Evolutionary conservation across 768 basidiomycete species (phyloP), one percentile per base, ranked within the genome.

Genomic region (Boletus pseudo-olivaceus): DNA sequence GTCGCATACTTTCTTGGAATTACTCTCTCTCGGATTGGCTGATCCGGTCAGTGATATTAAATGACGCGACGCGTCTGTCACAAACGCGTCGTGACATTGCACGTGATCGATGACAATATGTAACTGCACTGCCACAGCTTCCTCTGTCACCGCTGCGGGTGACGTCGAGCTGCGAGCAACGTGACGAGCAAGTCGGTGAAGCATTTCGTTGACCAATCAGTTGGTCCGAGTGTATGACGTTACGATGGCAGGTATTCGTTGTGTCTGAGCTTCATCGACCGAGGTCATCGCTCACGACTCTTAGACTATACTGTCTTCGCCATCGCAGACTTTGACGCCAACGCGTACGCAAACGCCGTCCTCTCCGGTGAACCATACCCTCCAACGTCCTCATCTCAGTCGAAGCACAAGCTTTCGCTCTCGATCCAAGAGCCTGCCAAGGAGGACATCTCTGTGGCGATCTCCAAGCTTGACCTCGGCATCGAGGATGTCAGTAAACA

Each of bases 401-500:
- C 27, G 53, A 70, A 62, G 42, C 47, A 46, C 34, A 64, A 58
- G 26, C 1, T 39, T 0, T 54, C 65, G 19, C 60, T 75, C 14
- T 65, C 70, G 20, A 47, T 62, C 0, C 75, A 80, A 26, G 82
- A 85, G 47, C 79, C 80, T 7, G 78, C 82, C 20, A 90, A 86
- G 67, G 92, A 93, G 56, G 96, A 98, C 61, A 87, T 97, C 11
- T 89, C 90, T 4, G 81, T 91, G 3, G 92, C 93, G 4, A 87
- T 98, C 29, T 85, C 91, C 7, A 94, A 91, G 68, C 77, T 99
- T 4, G 88, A 85, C 56, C 81, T 85, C 64, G 90, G 87, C 0
- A 87, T 98, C 55, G 96, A 98, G 38, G 94, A 98, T 69, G 85
- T 96, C 19, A 85, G 87, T 27, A 91, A 88, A 68, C 93, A 98